These are phyloP conservation scores for Penicillium sp. DNA, from an alignment of 2,329 filamentous ascomycete genomes.

Conservation along the genomic window DNA sequence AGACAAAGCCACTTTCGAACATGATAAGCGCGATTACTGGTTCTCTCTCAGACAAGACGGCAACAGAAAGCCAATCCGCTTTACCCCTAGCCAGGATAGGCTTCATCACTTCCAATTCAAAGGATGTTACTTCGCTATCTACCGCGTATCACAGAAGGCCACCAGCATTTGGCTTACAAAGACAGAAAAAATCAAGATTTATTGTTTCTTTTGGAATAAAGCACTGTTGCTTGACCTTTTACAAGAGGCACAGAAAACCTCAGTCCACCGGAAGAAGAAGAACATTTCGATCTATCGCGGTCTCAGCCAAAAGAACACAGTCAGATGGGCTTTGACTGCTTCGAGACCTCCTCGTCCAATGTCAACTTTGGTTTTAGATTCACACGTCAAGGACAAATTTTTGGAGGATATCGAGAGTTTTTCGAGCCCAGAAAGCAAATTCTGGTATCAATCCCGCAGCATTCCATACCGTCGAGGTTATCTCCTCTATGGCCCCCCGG, in stretches of 20 bases:
- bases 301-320: not conserved
- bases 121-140: not conserved
- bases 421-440: not conserved
- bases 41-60: not conserved
- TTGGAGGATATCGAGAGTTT: constrained; percentile 1
- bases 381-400: not conserved
- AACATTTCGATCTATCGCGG: not conserved
- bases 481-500: constrained; percentile 2
- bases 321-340: not conserved
- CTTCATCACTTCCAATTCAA: not conserved
- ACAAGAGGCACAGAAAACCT: not conserved
- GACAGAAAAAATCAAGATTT: not conserved
- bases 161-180: not conserved
- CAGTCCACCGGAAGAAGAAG: not conserved
- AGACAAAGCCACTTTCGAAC: not conserved
- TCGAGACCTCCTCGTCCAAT: not conserved
- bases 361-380: not conserved
- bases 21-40: not conserved
- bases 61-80: not conserved
- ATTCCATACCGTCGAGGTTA: constrained; percentile 5
- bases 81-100: not conserved
- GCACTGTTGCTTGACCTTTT: not conserved
- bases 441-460: not conserved
- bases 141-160: not conserved
- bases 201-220: not conserved